Conservation (phyloP, 768 basidiomycete genomes). For the Kwoniella sp. region DNA sequence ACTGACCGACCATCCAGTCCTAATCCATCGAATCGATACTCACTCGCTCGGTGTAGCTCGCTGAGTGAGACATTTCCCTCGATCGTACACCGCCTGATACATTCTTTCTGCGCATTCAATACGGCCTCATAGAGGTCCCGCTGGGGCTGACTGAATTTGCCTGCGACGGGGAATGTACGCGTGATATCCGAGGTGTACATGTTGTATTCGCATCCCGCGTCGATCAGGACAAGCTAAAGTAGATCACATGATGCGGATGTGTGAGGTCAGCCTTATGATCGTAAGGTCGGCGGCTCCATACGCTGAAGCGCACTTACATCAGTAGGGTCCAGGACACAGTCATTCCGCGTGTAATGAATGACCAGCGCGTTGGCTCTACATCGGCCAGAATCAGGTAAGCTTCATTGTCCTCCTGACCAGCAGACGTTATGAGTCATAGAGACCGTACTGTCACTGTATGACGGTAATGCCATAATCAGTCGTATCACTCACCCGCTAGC, state of each 20-base stretch:
- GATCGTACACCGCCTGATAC: conserved; percentile 57
- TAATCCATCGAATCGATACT: conserved; percentile 13
- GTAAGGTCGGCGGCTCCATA: background rate
- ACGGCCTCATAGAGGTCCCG: conserved; percentile 72
- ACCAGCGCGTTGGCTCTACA: conserved; percentile 85
- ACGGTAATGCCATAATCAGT: background rate
- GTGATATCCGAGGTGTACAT: conserved; percentile 94
- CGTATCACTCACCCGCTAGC: conserved; percentile 78
- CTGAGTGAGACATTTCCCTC: conserved; percentile 65
- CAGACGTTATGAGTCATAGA: background rate
- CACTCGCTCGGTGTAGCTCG: conserved; percentile 72
- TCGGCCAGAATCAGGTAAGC: conserved; percentile 1
- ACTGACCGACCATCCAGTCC: background rate
- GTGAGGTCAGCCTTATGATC: too few species aligned
- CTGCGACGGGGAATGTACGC: conserved; percentile 79
- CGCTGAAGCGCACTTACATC: conserved; percentile 61
- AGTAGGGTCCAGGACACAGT: conserved; percentile 69
- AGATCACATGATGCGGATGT: too few species aligned
- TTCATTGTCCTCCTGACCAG: background rate
- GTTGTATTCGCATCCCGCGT: conserved; percentile 88
- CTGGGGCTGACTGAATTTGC: conserved; percentile 76
- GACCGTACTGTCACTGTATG: too few species aligned
- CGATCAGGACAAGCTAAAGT: conserved; percentile 72
- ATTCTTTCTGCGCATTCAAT: conserved; percentile 57
- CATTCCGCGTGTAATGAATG: conserved; percentile 93